Evolutionary conservation across 176 grass and related monocot species (phyloP).

Genomic region (Eragrostis curvula): DNA sequence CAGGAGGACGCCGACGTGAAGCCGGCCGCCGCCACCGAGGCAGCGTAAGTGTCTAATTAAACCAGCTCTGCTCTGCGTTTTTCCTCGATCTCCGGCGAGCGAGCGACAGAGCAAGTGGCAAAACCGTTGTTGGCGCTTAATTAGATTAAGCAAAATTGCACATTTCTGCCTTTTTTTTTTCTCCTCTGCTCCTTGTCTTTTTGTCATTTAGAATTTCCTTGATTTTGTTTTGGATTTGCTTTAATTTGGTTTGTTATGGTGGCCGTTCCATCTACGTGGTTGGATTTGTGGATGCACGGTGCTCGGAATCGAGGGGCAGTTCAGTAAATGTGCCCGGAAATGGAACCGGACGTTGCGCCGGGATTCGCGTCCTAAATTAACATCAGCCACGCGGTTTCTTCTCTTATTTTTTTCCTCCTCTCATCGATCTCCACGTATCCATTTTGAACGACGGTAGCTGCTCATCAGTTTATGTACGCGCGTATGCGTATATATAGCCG

Average conservation of each 20-base stretch:
- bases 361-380: conserved; percentile 33
- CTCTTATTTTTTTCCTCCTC: neutral
- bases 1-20: conserved; percentile 40
- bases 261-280: neutral
- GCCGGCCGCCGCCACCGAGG: conserved; percentile 37
- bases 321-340: neutral
- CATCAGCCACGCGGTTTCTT: conserved; percentile 17
- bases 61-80: neutral
- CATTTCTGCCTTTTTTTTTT: neutral
- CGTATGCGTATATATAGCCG: neutral
- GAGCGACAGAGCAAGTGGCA: neutral
- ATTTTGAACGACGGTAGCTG: neutral
- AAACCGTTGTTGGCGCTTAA: neutral
- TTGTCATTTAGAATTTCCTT: neutral
- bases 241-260: neutral
- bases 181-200: neutral
- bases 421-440: neutral
- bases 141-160: neutral
- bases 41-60: conserved; percentile 44
- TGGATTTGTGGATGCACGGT: neutral
- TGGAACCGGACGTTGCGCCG: conserved; percentile 31
- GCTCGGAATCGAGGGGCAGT: conserved; percentile 9
- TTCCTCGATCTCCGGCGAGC: neutral
- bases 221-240: neutral
- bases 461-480: neutral